Conservation (phyloP, 306 rosid genomes). For the Mimosa pudica region DNA sequence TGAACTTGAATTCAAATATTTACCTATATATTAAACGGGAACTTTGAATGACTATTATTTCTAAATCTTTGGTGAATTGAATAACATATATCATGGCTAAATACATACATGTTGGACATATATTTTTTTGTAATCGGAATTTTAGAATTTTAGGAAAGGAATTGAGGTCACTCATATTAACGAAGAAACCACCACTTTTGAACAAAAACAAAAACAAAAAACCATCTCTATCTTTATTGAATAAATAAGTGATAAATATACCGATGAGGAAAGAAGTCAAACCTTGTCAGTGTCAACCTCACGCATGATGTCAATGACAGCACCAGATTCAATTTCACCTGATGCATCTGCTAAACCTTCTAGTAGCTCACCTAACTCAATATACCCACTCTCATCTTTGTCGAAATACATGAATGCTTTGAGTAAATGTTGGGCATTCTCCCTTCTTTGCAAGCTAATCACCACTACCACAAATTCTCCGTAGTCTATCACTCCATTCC, state of each 20-base stretch:
- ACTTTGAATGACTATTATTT: too few relatives aligned
- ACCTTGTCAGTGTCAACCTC: constrained; percentile 98
- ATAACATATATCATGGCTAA: background rate
- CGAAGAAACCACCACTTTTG: too few relatives aligned
- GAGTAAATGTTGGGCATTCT: constrained; percentile 87
- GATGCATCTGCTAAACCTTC: constrained; percentile 72
- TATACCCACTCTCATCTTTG: constrained; percentile 82
- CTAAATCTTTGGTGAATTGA: background rate
- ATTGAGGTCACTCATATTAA: too few relatives aligned
- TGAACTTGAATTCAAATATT: too few relatives aligned
- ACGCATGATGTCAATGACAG: constrained; percentile 80
- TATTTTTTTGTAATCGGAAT: background rate
- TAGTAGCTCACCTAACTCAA: constrained; percentile 69
- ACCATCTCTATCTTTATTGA: background rate
- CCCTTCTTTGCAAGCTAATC: constrained; percentile 91
- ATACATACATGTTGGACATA: background rate
- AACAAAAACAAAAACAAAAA: too few relatives aligned
- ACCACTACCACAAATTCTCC: constrained; percentile 97
- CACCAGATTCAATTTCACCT: constrained; percentile 71
- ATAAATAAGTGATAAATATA: background rate
- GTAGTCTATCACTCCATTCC: constrained; percentile 89
- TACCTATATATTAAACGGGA: too few relatives aligned
- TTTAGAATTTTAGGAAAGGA: too few relatives aligned
- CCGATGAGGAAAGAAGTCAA: constrained; percentile 32
- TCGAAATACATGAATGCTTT: constrained; percentile 85